Conservation (phyloP, 2,329 filamentous ascomycete genomes). For the Fonsecaea multimorphosa region DNA sequence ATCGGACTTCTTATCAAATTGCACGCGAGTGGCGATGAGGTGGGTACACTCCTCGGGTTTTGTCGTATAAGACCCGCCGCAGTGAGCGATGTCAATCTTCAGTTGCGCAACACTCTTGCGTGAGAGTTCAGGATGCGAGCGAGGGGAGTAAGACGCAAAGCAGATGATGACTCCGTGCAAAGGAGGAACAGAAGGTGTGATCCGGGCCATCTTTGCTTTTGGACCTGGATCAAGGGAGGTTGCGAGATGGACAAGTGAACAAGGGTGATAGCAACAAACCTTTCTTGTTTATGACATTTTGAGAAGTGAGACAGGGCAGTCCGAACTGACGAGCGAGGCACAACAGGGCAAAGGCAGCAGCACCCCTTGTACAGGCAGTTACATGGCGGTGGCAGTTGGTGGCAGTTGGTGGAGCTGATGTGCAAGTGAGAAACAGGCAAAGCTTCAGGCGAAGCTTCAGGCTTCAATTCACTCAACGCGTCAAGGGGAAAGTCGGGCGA, state of each 20-base stretch:
- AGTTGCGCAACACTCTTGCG: conserved; percentile 34
- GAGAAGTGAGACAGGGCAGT: conserved; percentile 11
- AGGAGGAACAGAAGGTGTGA: conserved; percentile 17
- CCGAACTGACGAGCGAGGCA: background rate
- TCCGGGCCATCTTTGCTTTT: conserved; percentile 21
- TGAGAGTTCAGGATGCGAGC: conserved; percentile 15
- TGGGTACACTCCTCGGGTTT: conserved; percentile 48
- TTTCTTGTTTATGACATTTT: conserved; percentile 15
- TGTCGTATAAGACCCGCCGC: conserved; percentile 45
- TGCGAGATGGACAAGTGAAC: background rate
- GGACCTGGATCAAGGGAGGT: background rate
- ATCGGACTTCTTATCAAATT: conserved; percentile 44
- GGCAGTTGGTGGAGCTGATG: background rate
- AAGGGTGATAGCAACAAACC: background rate
- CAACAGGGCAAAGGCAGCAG: conserved; percentile 1
- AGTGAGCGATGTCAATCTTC: conserved; percentile 43
- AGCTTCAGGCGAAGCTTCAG: conserved; percentile 16
- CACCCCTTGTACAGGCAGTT: background rate
- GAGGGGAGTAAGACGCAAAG: conserved; percentile 26
- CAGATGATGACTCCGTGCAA: conserved; percentile 23
- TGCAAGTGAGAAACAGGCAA: conserved; percentile 15
- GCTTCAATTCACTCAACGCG: conserved; percentile 19
- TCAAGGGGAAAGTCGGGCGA: conserved; percentile 1
- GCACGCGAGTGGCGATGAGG: conserved; percentile 47
- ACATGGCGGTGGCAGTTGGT: background rate